Evolutionary conservation across 2,329 filamentous ascomycete species (phyloP).

Genomic region (Xylaria polymorpha): DNA sequence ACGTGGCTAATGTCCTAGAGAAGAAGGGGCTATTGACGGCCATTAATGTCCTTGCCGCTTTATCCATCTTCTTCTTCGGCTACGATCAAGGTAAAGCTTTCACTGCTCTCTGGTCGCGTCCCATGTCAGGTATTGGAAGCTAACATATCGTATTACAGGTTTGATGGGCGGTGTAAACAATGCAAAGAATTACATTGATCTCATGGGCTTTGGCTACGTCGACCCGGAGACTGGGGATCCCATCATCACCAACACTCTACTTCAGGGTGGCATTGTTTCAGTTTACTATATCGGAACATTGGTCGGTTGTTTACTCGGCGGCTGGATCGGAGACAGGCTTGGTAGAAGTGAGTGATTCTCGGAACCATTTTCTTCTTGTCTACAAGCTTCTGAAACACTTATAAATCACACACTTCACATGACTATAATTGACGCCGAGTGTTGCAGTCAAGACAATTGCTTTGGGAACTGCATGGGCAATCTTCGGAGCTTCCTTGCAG

Average conservation of each 20-base stretch:
- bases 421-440: no score
- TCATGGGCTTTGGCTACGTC: constrained; percentile 73
- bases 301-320: constrained; percentile 71
- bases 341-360: constrained; percentile 58
- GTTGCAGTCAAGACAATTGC: constrained; percentile 67
- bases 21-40: constrained; percentile 49
- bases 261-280: constrained; percentile 72
- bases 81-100: constrained; percentile 61
- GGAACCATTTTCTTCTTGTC: no score
- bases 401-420: no score
- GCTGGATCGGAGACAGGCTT: constrained; percentile 71
- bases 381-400: no score
- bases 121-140: background rate
- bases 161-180: constrained; percentile 75
- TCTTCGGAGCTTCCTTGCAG: constrained; percentile 72
- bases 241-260: constrained; percentile 67
- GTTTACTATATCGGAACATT: constrained; percentile 69
- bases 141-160: constrained; percentile 30
- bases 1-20: constrained; percentile 50
- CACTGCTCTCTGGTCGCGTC: background rate
- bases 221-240: constrained; percentile 59
- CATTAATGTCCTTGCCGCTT: constrained; percentile 71
- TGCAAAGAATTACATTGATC: constrained; percentile 69
- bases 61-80: constrained; percentile 77
- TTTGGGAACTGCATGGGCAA: constrained; percentile 66